Evolutionary conservation across 129 eudicot species (phyloP), one percentile per base, ranked within the genome.

Genomic region (Escallonia rubra): DNA sequence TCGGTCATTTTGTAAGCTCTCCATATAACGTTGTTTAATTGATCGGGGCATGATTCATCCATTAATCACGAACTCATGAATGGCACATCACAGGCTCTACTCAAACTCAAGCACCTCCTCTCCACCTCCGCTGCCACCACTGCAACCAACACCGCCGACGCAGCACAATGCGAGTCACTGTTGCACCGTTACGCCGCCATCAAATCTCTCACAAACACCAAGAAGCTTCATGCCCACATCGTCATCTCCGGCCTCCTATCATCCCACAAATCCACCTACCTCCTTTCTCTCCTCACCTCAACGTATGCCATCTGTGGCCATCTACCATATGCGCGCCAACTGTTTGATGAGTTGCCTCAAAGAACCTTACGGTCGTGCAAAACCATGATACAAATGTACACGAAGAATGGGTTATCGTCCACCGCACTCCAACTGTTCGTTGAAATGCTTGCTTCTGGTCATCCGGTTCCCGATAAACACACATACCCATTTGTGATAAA

Each of bases 401-500:
- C 82, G 2, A 80, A 85, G 15, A 82, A 61, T 15, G 86, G 93
- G 41, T 64, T 59, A 11, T 64, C 80, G 0, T 45, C 66, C 41
- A 66, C 70, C 47, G 97, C 90, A 47, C 74, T 91, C 61, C 62
- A 77, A 65, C 72, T 91, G 55, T 91, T 87, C 70, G 76, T 54
- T 59, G 93, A 83, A 65, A 85, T 85, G 97, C 59, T 74, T 44
- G 51, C 49, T 66, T 75, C 69, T n/a, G 82, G 81, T 55, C 8
- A 53, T 47, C 63, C 61, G 4, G 48, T 16, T 43, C 82, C 95
- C 3, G 83, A 82, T 48, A 75, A 73, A 47, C 81, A 79, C 52
- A 82, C 87, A 0, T 90, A 74, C 85, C 91, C 91, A 38, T 85
- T 79, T 78, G 95, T 80, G 56, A 78, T 90, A 43, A 85, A 87